Conservation (phyloP, 2,329 filamentous ascomycete genomes). For the Fusarium torreyae region DNA sequence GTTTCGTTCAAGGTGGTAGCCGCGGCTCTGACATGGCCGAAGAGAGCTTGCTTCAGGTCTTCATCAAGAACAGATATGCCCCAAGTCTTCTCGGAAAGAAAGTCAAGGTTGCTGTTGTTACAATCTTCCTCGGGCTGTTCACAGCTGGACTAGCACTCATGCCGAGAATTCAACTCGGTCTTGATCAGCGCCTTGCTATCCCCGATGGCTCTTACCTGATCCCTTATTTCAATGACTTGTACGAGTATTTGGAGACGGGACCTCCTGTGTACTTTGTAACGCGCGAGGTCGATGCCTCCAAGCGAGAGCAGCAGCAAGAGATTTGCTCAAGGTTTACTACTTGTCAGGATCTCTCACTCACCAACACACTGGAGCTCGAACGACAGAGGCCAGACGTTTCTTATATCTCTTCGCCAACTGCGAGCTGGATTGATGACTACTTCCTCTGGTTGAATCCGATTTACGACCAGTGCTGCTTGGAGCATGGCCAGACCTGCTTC, state of each 20-base stretch:
- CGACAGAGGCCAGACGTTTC: conserved; percentile 90
- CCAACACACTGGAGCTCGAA: conserved; percentile 94
- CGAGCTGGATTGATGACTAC: conserved; percentile 98
- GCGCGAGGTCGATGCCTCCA: conserved; percentile 82
- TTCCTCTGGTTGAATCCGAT: conserved; percentile 97
- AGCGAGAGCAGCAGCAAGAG: conserved; percentile 82
- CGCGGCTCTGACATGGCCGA: conserved; percentile 82
- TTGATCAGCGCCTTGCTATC: conserved; percentile 95
- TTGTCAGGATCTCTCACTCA: conserved; percentile 85
- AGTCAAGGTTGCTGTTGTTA: conserved; percentile 81
- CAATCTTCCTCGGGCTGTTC: conserved; percentile 89
- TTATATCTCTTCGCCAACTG: conserved; percentile 88
- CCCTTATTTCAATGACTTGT: conserved; percentile 95
- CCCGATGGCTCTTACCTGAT: conserved; percentile 96
- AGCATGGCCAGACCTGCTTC: conserved; percentile 83
- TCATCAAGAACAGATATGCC: conserved; percentile 93
- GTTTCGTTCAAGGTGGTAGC: conserved; percentile 67
- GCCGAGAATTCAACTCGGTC: conserved; percentile 85
- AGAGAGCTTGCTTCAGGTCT: conserved; percentile 85
- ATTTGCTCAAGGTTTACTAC: conserved; percentile 93
- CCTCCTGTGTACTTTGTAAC: conserved; percentile 98
- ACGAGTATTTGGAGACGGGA: conserved; percentile 90
- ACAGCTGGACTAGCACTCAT: conserved; percentile 87
- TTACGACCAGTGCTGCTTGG: conserved; percentile 78
- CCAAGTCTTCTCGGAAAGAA: conserved; percentile 85